phyloP scores from a whole-genome alignment of 2,329 filamentous ascomycete species.

The Arthrobotrys pseudoclavata region DNA sequence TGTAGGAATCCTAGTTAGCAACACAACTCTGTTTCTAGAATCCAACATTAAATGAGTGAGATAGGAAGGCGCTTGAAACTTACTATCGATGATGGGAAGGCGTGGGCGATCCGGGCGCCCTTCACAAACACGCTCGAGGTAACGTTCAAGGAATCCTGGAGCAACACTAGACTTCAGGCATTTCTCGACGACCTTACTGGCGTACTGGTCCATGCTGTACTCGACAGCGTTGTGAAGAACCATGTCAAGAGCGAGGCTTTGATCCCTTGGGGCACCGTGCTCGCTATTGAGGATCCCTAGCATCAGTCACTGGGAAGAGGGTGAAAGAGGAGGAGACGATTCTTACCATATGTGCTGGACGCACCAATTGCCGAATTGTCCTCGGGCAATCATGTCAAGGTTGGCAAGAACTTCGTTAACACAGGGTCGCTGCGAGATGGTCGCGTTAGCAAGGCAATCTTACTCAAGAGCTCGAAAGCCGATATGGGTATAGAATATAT shows the following conservation, averaged over 20 bases:
- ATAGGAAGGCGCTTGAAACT: constrained; percentile 64
- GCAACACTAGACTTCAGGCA: constrained; percentile 88
- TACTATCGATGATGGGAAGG: constrained; percentile 94
- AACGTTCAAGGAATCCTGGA: constrained; percentile 88
- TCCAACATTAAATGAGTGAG: background rate
- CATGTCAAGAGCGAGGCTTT: constrained; percentile 92
- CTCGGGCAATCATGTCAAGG: constrained; percentile 95
- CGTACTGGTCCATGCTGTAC: constrained; percentile 99
- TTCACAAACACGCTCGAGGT: constrained; percentile 93
- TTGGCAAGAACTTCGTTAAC: constrained; percentile 96
- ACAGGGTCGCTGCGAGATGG: constrained; percentile 80
- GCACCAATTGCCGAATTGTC: constrained; percentile 99
- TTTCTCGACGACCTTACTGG: constrained; percentile 98
- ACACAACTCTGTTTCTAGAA: constrained; percentile 1
- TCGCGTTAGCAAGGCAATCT: constrained; percentile 48
- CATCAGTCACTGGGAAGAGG: background rate
- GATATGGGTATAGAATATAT: background rate
- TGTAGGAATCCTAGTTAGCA: constrained; percentile 34
- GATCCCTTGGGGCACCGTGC: constrained; percentile 90
- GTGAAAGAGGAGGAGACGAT: background rate
- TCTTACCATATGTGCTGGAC: constrained; percentile 90
- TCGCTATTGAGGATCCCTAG: constrained; percentile 69
- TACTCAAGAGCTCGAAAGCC: constrained; percentile 36
- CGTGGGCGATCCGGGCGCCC: constrained; percentile 90
- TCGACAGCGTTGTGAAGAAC: constrained; percentile 93